Evolutionary conservation across 352 stramenopile genomes (phyloP).

Genomic region (Phytophthora litchii): DNA sequence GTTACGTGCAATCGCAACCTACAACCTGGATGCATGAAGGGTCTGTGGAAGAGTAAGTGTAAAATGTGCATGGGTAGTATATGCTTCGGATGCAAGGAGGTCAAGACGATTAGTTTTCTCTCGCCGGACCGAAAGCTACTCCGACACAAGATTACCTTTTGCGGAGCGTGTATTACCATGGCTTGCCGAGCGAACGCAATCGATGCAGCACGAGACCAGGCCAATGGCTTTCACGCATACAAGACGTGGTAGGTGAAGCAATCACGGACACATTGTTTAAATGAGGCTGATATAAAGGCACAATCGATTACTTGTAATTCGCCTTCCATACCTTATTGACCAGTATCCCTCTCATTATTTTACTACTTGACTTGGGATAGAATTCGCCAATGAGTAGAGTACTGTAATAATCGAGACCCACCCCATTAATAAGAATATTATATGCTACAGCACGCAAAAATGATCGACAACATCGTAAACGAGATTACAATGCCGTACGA

Average conservation of each 20-base stretch:
- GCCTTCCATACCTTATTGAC: too few species aligned
- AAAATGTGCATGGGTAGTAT: slow-evolving; percentile 36
- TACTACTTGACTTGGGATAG: too few species aligned
- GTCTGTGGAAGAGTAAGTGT: slow-evolving; percentile 22
- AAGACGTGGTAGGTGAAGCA: not conserved
- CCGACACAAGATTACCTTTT: slow-evolving; percentile 27
- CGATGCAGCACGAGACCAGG: slow-evolving; percentile 24
- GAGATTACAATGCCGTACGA: too few species aligned
- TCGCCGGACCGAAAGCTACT: slow-evolving; percentile 27
- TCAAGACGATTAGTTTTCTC: slow-evolving; percentile 45
- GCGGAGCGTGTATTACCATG: slow-evolving; percentile 18
- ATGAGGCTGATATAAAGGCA: too few species aligned
- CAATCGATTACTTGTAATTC: too few species aligned
- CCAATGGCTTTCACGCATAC: slow-evolving; percentile 12
- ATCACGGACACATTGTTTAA: too few species aligned
- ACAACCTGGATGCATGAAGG: slow-evolving; percentile 16
- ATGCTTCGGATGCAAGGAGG: slow-evolving; percentile 37
- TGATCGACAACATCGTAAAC: too few species aligned
- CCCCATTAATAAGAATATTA: too few species aligned
- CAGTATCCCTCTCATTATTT: too few species aligned
- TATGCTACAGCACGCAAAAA: too few species aligned
- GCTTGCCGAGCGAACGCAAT: slow-evolving; percentile 21
- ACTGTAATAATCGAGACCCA: too few species aligned
- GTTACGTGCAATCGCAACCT: slow-evolving; percentile 28
- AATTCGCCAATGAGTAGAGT: too few species aligned